Percentiles rank a stretch among this genome's conserved stretches.
These are phyloP conservation scores for Datisca glomerata DNA, from an alignment of 306 rosid species.

Conservation along the genomic window DNA sequence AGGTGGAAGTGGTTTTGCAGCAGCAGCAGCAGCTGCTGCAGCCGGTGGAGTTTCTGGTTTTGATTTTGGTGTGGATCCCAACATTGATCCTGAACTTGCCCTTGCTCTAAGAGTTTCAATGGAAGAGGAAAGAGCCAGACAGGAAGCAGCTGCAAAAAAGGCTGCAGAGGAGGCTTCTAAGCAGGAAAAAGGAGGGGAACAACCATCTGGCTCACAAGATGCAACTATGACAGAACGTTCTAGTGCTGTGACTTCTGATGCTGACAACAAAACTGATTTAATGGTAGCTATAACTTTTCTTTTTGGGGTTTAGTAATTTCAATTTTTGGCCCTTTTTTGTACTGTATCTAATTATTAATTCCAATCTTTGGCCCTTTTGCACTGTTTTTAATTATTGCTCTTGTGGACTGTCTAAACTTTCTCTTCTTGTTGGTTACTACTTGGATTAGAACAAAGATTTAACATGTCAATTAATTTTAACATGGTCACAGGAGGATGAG, in stretches of 20 bases:
- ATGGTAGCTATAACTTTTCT: constrained; percentile 20
- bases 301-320: neutral
- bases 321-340: neutral
- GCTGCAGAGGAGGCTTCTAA: constrained; percentile 80
- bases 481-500: constrained; percentile 44
- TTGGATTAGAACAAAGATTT: too few species aligned
- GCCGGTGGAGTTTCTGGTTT: constrained; percentile 87
- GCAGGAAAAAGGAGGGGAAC: constrained; percentile 68
- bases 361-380: neutral
- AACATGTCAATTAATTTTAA: too few species aligned
- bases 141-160: constrained; percentile 98
- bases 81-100: constrained; percentile 97
- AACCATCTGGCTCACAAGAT: constrained; percentile 64
- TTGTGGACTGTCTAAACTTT: too few species aligned
- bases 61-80: constrained; percentile 99
- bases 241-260: constrained; percentile 46
- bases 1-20: constrained; percentile 92
- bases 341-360: too few species aligned
- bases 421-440: neutral
- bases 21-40: constrained; percentile 85
- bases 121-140: constrained; percentile 99
- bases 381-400: neutral
- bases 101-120: constrained; percentile 98
- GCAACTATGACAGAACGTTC: constrained; percentile 76
- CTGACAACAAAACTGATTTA: constrained; percentile 59